Evolutionary conservation across 73 alveolate species (phyloP).

Genomic region (Paramecium caudatum): DNA sequence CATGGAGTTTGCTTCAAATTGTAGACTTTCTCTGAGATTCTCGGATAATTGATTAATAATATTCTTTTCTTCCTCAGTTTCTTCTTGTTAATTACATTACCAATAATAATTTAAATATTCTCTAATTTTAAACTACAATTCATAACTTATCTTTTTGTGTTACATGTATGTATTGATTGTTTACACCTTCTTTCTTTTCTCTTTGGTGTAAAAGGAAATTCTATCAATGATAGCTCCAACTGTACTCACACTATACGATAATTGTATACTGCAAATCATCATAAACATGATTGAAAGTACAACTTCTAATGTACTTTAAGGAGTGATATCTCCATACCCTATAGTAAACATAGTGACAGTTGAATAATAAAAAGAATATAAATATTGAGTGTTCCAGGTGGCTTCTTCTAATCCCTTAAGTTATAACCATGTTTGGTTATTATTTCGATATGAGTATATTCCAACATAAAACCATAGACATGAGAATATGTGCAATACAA

Average conservation of each 20-base stretch:
- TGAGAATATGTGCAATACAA: conserved; percentile 45
- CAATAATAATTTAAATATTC: conserved; percentile 52
- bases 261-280: conserved; percentile 65
- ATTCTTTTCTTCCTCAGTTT: conserved; percentile 56
- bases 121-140: conserved; percentile 55
- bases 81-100: conserved; percentile 62
- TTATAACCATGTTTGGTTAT: background rate
- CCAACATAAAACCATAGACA: conserved; percentile 60
- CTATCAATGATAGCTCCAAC: conserved; percentile 73
- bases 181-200: conserved; percentile 63
- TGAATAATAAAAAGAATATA: conserved; percentile 70
- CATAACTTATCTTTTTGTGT: conserved; percentile 61
- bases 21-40: conserved; percentile 1
- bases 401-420: background rate
- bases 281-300: conserved; percentile 67
- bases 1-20: conserved; percentile 51
- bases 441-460: background rate
- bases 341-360: conserved; percentile 75
- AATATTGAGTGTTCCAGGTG: conserved; percentile 28
- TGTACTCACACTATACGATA: conserved; percentile 67
- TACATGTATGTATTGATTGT: conserved; percentile 67
- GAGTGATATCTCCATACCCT: conserved; percentile 79
- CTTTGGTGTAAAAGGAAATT: conserved; percentile 39
- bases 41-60: conserved; percentile 46
- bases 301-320: conserved; percentile 54